phyloP scores from a whole-genome alignment of 257 asterid species.

The Ocimum tenuiflorum region DNA sequence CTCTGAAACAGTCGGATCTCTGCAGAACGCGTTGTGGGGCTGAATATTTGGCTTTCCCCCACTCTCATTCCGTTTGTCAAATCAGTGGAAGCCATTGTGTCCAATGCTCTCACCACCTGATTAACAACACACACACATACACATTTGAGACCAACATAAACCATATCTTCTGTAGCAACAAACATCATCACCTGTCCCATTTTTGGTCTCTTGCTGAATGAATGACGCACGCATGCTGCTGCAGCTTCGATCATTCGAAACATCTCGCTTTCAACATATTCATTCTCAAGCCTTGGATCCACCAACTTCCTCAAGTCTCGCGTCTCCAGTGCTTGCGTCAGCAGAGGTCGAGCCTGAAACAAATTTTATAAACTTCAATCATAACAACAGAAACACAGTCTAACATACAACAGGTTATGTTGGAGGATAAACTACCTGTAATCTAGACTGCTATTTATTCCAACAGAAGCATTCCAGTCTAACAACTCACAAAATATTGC shows the following conservation, averaged over 20 bases:
- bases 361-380: neutral
- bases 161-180: neutral
- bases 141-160: neutral
- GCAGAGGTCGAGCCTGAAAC: slow-evolving; percentile 46
- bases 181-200: slow-evolving; percentile 42
- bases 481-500: neutral
- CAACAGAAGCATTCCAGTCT: neutral
- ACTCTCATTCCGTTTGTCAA: slow-evolving; percentile 77
- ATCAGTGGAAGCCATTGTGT: slow-evolving; percentile 45
- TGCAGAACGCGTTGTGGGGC: slow-evolving; percentile 50
- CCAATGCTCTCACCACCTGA: slow-evolving; percentile 77
- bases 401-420: neutral
- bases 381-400: neutral
- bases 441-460: neutral
- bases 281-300: slow-evolving; percentile 36
- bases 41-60: slow-evolving; percentile 68
- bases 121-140: neutral
- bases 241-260: slow-evolving; percentile 48
- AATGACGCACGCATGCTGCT: slow-evolving; percentile 49
- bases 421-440: neutral
- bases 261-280: slow-evolving; percentile 36
- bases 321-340: slow-evolving; percentile 33
- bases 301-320: slow-evolving; percentile 28
- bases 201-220: slow-evolving; percentile 43
- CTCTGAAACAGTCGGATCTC: slow-evolving; percentile 61